Conservation (phyloP, 805 yeast genomes). For the Scheffersomyces lignosus region DNA sequence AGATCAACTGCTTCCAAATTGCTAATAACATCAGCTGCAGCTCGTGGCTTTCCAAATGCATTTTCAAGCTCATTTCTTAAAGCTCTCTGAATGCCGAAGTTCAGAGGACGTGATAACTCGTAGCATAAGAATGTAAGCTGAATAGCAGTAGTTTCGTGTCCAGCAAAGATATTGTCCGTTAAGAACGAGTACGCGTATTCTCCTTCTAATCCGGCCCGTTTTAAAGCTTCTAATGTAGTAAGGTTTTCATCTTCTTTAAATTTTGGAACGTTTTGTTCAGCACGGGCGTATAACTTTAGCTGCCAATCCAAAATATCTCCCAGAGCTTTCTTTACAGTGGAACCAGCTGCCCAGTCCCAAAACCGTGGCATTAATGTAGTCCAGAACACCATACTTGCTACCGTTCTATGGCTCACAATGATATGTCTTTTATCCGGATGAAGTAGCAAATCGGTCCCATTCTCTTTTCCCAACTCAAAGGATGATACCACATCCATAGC, state of each 20-base stretch:
- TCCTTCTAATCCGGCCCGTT: constrained; percentile 30
- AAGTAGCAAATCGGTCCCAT: constrained; percentile 46
- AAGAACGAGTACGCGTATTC: constrained; percentile 39
- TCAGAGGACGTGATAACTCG: constrained; percentile 54
- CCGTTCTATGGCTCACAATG: constrained; percentile 45
- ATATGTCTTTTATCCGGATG: constrained; percentile 40
- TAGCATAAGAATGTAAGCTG: constrained; percentile 60
- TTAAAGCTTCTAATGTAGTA: constrained; percentile 36
- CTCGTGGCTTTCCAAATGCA: constrained; percentile 31
- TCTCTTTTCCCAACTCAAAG: constrained; percentile 55
- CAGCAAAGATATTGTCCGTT: constrained; percentile 71
- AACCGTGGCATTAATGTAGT: constrained; percentile 57
- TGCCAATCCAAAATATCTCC: constrained; percentile 48
- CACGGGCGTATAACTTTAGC: constrained; percentile 29
- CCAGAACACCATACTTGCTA: constrained; percentile 65
- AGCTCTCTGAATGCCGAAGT: constrained; percentile 44
- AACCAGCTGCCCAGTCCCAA: constrained; percentile 51
- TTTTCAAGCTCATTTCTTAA: constrained; percentile 48
- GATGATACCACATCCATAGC: constrained; percentile 71
- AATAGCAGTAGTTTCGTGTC: constrained; percentile 70
- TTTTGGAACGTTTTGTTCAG: constrained; percentile 32
- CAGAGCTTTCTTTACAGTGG: constrained; percentile 38
- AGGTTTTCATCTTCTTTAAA: constrained; percentile 15
- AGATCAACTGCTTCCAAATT: constrained; percentile 48
- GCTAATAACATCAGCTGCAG: constrained; percentile 17